Conservation (phyloP, 805 yeast species). For the Monosporozyma unispora region DNA sequence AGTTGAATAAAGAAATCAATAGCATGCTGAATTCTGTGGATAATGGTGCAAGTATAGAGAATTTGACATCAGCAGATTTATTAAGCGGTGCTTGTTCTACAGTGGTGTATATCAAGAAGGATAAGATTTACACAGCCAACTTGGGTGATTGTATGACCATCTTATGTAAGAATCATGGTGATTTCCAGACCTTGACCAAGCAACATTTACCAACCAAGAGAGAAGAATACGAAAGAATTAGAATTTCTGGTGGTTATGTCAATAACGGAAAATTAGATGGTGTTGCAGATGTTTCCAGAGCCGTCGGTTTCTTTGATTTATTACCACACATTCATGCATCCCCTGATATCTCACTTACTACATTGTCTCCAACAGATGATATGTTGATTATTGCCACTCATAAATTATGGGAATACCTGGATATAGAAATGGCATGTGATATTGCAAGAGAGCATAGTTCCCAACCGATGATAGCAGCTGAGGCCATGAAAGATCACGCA, state of each 20-base stretch:
- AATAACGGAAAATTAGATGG: constrained; percentile 82
- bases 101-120: constrained; percentile 66
- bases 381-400: constrained; percentile 76
- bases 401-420: constrained; percentile 76
- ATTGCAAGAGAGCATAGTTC: constrained; percentile 71
- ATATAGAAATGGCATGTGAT: constrained; percentile 83
- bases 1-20: constrained; percentile 75
- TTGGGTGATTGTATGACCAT: constrained; percentile 86
- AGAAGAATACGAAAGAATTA: constrained; percentile 71
- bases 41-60: constrained; percentile 38
- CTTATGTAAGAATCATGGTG: constrained; percentile 73
- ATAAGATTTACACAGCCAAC: constrained; percentile 68
- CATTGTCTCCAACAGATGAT: constrained; percentile 64
- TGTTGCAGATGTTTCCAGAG: constrained; percentile 72
- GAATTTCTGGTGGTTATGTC: constrained; percentile 88
- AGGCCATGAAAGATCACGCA: constrained; percentile 87
- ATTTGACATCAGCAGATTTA: constrained; percentile 60
- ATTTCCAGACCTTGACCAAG: constrained; percentile 58
- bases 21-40: constrained; percentile 40
- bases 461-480: constrained; percentile 87
- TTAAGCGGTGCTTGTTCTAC: constrained; percentile 81
- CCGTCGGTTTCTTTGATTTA: constrained; percentile 81
- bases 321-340: constrained; percentile 85
- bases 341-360: constrained; percentile 62
- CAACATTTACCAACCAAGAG: constrained; percentile 79